Evolutionary conservation across 2,329 filamentous ascomycete genomes (phyloP), one percentile per base, ranked within the genome.

Genomic region (Proliferodiscus dingleyae): DNA sequence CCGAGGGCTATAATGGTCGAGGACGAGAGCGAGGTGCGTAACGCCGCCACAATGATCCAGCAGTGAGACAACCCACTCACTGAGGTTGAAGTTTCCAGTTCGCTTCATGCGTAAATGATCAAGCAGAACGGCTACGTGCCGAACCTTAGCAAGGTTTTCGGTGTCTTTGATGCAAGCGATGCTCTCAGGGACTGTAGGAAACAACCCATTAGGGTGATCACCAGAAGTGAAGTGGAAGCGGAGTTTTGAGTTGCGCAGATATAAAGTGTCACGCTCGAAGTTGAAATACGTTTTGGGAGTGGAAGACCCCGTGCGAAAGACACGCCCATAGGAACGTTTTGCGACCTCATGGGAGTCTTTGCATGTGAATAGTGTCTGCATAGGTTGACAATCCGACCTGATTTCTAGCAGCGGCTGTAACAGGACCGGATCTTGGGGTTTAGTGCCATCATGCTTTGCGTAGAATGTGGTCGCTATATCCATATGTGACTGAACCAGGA

Each of bases 261-360:
- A 46, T 1, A 50, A 22, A 16, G 23, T 39, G 36, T 51, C 49
- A 6, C 16, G 2, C 5, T 43, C 32, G 15, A 52, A 46, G 32
- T 49, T 30, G 15, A 49, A 46, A 29, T 41, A 45, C 0, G 43
- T 44, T 18, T 42, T 9, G 16, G 43, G 34, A 1, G 38, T 10
- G 2, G 43, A 32, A 4, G 15, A 36, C 10, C 22, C 18, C 11
- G 28, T 42, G 1, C 24, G 13, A n/a, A 52, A 49, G 5, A 44
- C 40, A 24, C 36, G 37, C 3, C 37, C 23, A n/a, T 49, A 49
- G 3, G n/a, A 13, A 4, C 16, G 37, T 11, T 28, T 13, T 13
- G 39, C 30, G 1, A 52, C 40, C 1, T 22, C n/a, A 13, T 37
- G 28, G 2, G 49, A 29, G 18, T 46, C 49, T 13, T 33, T 30